These are phyloP conservation scores for Phytophthora quininea DNA, from an alignment of 352 stramenopile species.

Conservation along the genomic window DNA sequence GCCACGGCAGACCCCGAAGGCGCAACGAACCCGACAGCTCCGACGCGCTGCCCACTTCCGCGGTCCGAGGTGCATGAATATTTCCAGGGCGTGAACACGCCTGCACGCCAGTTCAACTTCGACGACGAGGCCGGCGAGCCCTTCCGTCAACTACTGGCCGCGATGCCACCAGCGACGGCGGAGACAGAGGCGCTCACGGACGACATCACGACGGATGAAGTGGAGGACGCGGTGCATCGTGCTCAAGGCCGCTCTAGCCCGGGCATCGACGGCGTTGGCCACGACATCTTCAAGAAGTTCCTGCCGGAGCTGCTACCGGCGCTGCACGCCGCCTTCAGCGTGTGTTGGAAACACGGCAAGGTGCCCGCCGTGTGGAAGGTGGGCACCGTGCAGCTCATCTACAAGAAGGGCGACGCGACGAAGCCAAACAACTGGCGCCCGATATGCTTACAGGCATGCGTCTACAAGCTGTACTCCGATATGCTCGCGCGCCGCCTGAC, in stretches of 20 bases:
- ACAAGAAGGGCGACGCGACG: slow-evolving; percentile 24
- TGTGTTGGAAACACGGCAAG: slow-evolving; percentile 19
- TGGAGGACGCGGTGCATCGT: slow-evolving; percentile 22
- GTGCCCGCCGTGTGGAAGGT: slow-evolving; percentile 22
- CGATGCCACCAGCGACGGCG: neutral
- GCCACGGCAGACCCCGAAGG: neutral
- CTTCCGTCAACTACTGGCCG: neutral
- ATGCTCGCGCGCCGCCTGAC: no score
- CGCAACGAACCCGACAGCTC: neutral
- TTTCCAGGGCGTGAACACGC: neutral
- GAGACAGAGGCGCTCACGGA: neutral
- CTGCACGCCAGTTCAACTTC: neutral
- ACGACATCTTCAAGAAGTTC: slow-evolving; percentile 20
- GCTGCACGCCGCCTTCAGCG: slow-evolving; percentile 8
- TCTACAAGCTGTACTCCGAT: no score
- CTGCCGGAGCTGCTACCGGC: slow-evolving; percentile 5
- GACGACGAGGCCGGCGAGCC: slow-evolving; percentile 1
- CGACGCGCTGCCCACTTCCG: neutral
- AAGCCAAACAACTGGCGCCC: no score
- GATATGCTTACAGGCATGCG: no score
- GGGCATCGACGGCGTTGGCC: slow-evolving; percentile 21
- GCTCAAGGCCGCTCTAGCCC: neutral
- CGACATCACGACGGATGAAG: slow-evolving; percentile 4
- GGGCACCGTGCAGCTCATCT: slow-evolving; percentile 10
- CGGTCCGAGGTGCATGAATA: neutral